phyloP scores from a whole-genome alignment of 345 rosid species.

The Gossypium anomalum region DNA sequence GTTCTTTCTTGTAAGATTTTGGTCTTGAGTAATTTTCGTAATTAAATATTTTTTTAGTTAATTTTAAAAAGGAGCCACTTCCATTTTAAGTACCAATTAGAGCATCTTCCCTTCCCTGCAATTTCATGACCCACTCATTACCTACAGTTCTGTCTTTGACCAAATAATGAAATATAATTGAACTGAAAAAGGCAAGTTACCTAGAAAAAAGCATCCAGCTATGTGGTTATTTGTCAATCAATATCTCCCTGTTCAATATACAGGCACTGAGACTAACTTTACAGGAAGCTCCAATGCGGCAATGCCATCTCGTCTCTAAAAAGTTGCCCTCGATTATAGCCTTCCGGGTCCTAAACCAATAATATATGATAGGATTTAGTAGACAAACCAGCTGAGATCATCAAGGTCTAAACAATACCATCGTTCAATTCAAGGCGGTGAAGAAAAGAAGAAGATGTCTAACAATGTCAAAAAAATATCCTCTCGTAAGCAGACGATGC shows the following conservation, averaged over 20 bases:
- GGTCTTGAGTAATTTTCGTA: no score
- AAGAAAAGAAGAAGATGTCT: not conserved
- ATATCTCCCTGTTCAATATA: not conserved
- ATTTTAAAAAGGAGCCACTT: no score
- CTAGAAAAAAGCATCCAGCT: not conserved
- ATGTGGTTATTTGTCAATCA: not conserved
- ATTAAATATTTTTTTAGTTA: no score
- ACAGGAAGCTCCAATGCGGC: not conserved
- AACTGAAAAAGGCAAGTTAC: not conserved
- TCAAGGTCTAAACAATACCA: not conserved
- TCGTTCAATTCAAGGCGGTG: not conserved
- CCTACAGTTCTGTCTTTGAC: not conserved
- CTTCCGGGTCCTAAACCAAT: not conserved
- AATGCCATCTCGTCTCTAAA: not conserved
- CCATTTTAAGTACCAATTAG: not conserved
- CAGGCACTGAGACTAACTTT: not conserved
- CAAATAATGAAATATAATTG: not conserved
- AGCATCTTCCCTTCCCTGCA: not conserved
- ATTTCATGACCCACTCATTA: not conserved
- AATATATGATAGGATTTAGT: not conserved
- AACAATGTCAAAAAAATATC: not conserved
- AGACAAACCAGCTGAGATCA: not conserved
- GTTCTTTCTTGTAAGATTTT: no score
- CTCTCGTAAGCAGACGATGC: constrained; percentile 4
- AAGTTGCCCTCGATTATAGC: not conserved